A percentile compares a stretch with the other conserved stretches of the same genome.
Evolutionary conservation across 371 early-diverging fungal genomes (phyloP).

Genomic region (Actinomortierella wolfii): DNA sequence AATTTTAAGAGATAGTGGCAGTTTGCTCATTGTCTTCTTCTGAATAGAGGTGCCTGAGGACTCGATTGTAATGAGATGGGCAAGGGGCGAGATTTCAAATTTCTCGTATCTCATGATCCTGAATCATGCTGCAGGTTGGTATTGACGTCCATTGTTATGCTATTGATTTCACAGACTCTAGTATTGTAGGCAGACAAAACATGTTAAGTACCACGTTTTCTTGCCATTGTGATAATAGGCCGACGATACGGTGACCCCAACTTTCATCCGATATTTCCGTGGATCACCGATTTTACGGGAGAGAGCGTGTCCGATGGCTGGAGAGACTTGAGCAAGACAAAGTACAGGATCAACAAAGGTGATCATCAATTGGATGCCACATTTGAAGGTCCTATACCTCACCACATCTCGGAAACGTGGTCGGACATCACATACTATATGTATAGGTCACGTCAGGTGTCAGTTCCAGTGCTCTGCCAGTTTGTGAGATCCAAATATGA

Average conservation of each 20-base stretch:
- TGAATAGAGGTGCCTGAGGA: constrained; percentile 55
- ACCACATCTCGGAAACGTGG: constrained; percentile 73
- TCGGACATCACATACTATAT: constrained; percentile 77
- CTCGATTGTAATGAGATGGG: constrained; percentile 72
- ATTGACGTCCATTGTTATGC: background rate
- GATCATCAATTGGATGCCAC: constrained; percentile 75
- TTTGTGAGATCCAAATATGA: constrained; percentile 75
- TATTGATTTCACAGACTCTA: background rate
- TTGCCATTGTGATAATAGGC: too few relatives aligned
- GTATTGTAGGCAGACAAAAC: background rate
- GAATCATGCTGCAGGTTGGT: constrained; percentile 74
- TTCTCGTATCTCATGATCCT: constrained; percentile 84
- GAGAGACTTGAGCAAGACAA: constrained; percentile 70
- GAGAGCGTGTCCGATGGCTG: constrained; percentile 55
- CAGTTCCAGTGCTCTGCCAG: constrained; percentile 69
- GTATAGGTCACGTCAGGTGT: constrained; percentile 68
- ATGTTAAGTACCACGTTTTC: too few relatives aligned
- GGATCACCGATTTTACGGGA: constrained; percentile 74
- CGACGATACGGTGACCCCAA: constrained; percentile 71
- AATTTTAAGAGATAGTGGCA: background rate
- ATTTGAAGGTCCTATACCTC: constrained; percentile 71
- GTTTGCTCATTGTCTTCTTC: background rate
- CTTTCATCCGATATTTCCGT: constrained; percentile 76
- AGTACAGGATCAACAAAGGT: constrained; percentile 75
- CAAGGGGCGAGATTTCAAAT: constrained; percentile 76